Percentiles rank a stretch among this genome's conserved stretches.
Evolutionary conservation across 768 basidiomycete species (phyloP).

Genomic region (Lactarius deliciosus): DNA sequence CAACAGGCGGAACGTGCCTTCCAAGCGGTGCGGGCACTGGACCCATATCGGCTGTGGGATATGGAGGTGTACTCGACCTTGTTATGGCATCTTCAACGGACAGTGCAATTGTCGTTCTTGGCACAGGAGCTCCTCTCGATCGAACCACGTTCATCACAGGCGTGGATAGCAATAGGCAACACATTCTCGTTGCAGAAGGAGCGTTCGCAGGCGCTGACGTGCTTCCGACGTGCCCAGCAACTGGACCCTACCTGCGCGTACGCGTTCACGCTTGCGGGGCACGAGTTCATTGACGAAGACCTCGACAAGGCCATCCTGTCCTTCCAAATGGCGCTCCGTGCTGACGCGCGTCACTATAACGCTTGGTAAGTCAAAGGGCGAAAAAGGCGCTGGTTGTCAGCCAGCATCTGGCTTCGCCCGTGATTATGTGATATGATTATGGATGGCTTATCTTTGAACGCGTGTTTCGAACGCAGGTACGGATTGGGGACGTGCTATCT

Average conservation of each 20-base stretch:
- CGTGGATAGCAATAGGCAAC: slow-evolving; percentile 98
- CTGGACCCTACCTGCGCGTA: slow-evolving; percentile 90
- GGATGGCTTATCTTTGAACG: slow-evolving; percentile 27
- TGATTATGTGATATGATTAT: neutral
- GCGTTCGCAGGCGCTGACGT: slow-evolving; percentile 87
- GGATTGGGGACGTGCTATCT: slow-evolving; percentile 97
- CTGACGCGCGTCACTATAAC: slow-evolving; percentile 93
- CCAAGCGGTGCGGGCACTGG: slow-evolving; percentile 71
- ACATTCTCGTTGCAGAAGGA: slow-evolving; percentile 95
- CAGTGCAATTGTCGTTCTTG: slow-evolving; percentile 83
- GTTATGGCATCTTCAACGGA: slow-evolving; percentile 89
- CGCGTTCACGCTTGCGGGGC: slow-evolving; percentile 93
- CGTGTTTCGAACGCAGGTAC: slow-evolving; percentile 62
- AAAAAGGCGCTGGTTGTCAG: slow-evolving; percentile 1
- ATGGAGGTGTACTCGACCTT: slow-evolving; percentile 98
- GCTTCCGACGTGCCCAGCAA: slow-evolving; percentile 89
- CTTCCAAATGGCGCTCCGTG: slow-evolving; percentile 89
- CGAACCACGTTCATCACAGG: slow-evolving; percentile 76
- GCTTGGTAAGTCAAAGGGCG: slow-evolving; percentile 72
- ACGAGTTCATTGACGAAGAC: slow-evolving; percentile 96
- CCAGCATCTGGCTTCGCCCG: neutral
- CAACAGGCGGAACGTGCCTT: slow-evolving; percentile 87
- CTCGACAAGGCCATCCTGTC: slow-evolving; percentile 87
- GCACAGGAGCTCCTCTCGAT: slow-evolving; percentile 90
- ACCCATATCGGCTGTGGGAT: slow-evolving; percentile 88